These are phyloP conservation scores for Penstemon davidsonii DNA, from an alignment of 257 asterid species.

Conservation along the genomic window DNA sequence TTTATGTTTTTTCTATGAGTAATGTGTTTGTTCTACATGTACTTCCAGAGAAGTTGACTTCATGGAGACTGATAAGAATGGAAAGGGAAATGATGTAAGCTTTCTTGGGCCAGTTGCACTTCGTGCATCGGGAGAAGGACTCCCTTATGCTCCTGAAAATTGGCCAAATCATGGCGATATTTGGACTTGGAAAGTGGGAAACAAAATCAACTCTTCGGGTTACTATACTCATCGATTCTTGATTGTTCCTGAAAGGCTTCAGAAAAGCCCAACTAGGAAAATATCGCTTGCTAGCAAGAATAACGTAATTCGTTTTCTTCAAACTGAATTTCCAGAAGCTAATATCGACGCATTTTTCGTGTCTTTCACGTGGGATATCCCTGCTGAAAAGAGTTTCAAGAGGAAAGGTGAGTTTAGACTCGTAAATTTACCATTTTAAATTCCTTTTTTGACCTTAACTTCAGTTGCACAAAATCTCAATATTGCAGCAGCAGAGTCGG, in stretches of 20 bases:
- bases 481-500: not conserved
- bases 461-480: no score
- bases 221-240: conserved; percentile 32
- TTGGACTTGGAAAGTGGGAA: conserved; percentile 56
- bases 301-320: conserved; percentile 24
- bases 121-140: conserved; percentile 34
- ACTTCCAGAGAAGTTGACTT: no score
- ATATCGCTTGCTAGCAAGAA: conserved; percentile 36
- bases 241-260: conserved; percentile 41
- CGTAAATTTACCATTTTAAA: not conserved
- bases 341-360: conserved; percentile 37
- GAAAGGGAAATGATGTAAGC: not conserved
- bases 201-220: conserved; percentile 28
- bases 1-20: no score
- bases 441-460: not conserved
- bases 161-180: conserved; percentile 49
- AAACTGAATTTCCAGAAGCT: conserved; percentile 34
- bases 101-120: conserved; percentile 22
- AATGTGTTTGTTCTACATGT: no score
- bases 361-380: conserved; percentile 43
- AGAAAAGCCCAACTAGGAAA: conserved; percentile 33
- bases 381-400: conserved; percentile 17
- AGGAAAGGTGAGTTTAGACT: conserved; percentile 33
- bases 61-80: not conserved
- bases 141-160: conserved; percentile 48